Conservation (phyloP, 2,329 filamentous ascomycete species). For the Pochonia chlamydosporia region DNA sequence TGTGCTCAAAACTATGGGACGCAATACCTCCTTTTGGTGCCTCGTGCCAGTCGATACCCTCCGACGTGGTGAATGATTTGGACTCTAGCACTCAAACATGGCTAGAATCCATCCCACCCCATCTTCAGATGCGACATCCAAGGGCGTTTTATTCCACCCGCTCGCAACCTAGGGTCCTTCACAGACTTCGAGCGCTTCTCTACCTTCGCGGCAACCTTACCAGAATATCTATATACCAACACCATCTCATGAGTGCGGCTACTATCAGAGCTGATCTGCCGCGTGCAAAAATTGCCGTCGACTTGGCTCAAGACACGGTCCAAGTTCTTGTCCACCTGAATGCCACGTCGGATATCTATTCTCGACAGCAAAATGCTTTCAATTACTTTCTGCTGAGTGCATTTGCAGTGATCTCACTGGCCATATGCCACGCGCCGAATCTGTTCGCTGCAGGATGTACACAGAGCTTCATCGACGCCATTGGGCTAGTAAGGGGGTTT, state of each 20-base stretch:
- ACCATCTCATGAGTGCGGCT: conserved; percentile 29
- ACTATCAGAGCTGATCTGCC: conserved; percentile 28
- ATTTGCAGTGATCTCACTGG: conserved; percentile 32
- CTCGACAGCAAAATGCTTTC: conserved; percentile 17
- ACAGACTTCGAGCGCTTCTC: conserved; percentile 33
- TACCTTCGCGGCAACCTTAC: conserved; percentile 38
- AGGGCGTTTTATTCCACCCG: conserved; percentile 26
- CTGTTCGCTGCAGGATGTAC: conserved; percentile 32
- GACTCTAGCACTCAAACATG: conserved; percentile 38
- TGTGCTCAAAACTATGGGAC: conserved; percentile 41
- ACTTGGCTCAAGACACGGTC: conserved; percentile 17
- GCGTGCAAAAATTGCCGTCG: conserved; percentile 30
- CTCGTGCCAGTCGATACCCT: conserved; percentile 25
- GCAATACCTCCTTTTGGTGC: conserved; percentile 32
- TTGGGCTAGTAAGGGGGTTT: conserved; percentile 25
- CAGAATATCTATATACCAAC: conserved; percentile 36
- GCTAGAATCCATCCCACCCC: conserved; percentile 37
- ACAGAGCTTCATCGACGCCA: conserved; percentile 24
- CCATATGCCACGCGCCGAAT: conserved; percentile 37
- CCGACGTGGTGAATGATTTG: conserved; percentile 32
- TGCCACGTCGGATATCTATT: conserved; percentile 18
- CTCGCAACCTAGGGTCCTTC: conserved; percentile 28
- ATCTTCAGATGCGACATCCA: conserved; percentile 31
- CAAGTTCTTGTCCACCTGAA: conserved; percentile 17
- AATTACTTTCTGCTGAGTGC: conserved; percentile 22